Evolutionary conservation across 169 alveolate genomes (phyloP).

Genomic region (Plasmodium blacklocki): DNA sequence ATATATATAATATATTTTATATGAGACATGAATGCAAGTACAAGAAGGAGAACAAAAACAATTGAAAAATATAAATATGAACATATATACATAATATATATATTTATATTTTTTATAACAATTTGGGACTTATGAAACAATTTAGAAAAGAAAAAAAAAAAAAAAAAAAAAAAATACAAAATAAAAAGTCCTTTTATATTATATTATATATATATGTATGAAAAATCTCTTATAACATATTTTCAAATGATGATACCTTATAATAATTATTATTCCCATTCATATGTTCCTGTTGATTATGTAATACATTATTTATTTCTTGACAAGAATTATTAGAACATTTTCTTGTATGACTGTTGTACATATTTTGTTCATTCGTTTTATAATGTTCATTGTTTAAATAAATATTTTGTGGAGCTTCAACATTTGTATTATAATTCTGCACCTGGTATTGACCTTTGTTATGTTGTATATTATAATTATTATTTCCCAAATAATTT

Average conservation of each 20-base stretch:
- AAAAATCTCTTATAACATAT: slow-evolving; percentile 8
- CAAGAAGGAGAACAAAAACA: neutral
- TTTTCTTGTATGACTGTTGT: neutral
- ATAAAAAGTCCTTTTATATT: too few species aligned
- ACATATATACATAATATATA: too few species aligned
- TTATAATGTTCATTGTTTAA: neutral
- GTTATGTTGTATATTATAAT: slow-evolving; percentile 10
- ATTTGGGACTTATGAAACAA: too few species aligned
- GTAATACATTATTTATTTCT: neutral
- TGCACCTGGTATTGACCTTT: slow-evolving; percentile 11
- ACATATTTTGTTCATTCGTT: neutral
- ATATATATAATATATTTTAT: too few species aligned
- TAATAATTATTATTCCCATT: slow-evolving; percentile 6
- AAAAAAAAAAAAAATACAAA: too few species aligned
- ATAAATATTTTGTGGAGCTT: neutral
- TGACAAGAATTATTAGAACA: neutral
- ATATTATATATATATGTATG: too few species aligned
- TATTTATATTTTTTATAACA: too few species aligned
- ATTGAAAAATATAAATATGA: too few species aligned
- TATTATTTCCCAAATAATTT: neutral
- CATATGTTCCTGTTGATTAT: neutral
- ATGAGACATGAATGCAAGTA: neutral
- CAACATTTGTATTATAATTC: neutral
- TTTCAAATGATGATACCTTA: slow-evolving; percentile 32
- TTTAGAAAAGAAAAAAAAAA: too few species aligned